These are phyloP conservation scores for Phytopythium oedochilum DNA, from an alignment of 352 stramenopile species.

Conservation along the genomic window DNA sequence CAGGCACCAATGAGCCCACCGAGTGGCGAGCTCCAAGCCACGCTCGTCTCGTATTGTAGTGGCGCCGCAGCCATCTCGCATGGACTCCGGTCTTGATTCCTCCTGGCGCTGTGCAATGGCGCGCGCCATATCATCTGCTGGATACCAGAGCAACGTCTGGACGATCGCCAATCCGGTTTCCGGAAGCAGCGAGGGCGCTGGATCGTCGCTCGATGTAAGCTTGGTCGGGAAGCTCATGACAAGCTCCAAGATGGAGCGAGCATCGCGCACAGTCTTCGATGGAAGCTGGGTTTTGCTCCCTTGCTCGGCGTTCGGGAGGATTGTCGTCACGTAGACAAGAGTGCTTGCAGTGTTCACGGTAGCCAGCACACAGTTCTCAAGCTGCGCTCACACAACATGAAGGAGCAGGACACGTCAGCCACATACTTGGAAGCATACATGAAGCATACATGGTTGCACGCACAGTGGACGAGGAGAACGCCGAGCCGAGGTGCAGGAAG, in stretches of 20 bases:
- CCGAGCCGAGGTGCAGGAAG: conserved; percentile 20
- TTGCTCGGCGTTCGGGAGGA: neutral
- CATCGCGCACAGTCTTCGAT: conserved; percentile 20
- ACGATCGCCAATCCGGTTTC: conserved; percentile 5
- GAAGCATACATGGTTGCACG: too few species aligned
- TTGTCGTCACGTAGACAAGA: conserved; percentile 17
- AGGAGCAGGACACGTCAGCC: too few species aligned
- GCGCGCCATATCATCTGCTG: conserved; percentile 31
- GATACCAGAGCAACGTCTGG: conserved; percentile 32
- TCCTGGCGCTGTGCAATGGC: conserved; percentile 26
- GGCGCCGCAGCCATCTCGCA: neutral
- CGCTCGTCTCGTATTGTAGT: conserved; percentile 1
- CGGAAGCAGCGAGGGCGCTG: neutral
- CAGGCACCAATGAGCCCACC: conserved; percentile 29
- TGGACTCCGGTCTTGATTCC: neutral
- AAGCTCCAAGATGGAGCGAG: conserved; percentile 25
- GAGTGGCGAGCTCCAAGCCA: conserved; percentile 20
- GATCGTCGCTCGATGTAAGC: neutral
- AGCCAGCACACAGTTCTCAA: conserved; percentile 36
- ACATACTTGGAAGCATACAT: too few species aligned
- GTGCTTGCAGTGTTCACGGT: conserved; percentile 33
- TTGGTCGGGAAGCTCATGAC: conserved; percentile 9
- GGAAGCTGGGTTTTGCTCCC: neutral
- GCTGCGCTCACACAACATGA: too few species aligned
- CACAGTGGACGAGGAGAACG: conserved; percentile 17